Evolutionary conservation across 2,329 filamentous ascomycete genomes (phyloP).

Genomic region (Talaromyces funiculosus): DNA sequence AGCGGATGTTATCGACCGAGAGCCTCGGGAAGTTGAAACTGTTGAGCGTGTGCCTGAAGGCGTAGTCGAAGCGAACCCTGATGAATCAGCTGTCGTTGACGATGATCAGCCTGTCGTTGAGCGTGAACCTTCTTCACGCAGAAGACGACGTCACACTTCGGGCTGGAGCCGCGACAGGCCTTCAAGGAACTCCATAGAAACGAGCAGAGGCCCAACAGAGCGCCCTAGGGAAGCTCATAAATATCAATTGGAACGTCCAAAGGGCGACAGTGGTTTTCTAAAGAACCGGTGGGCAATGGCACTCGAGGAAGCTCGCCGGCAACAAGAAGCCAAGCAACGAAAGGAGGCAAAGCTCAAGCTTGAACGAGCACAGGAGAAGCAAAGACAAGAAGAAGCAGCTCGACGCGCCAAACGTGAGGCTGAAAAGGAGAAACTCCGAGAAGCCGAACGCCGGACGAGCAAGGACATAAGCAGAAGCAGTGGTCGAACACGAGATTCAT

Average conservation of each 20-base stretch:
- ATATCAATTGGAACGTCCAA: slow-evolving; percentile 26
- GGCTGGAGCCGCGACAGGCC: slow-evolving; percentile 28
- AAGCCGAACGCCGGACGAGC: slow-evolving; percentile 2
- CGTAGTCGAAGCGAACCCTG: background rate
- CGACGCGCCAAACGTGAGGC: slow-evolving; percentile 7
- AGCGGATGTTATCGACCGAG: slow-evolving; percentile 1
- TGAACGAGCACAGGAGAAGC: slow-evolving; percentile 19
- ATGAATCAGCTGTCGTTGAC: slow-evolving; percentile 14
- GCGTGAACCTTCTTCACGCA: slow-evolving; percentile 19
- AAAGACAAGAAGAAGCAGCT: slow-evolving; percentile 16
- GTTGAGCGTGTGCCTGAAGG: slow-evolving; percentile 12
- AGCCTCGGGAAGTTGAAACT: slow-evolving; percentile 11
- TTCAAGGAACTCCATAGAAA: slow-evolving; percentile 30
- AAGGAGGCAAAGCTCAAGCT: slow-evolving; percentile 28
- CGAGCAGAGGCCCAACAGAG: slow-evolving; percentile 18
- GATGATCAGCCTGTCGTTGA: slow-evolving; percentile 11
- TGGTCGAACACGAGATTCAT: slow-evolving; percentile 17
- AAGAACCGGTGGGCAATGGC: slow-evolving; percentile 31
- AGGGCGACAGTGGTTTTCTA: slow-evolving; percentile 28
- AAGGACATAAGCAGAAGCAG: slow-evolving; percentile 9
- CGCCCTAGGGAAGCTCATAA: background rate
- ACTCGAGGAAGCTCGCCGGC: slow-evolving; percentile 32
- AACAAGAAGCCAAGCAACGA: slow-evolving; percentile 29
- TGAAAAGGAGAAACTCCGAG: slow-evolving; percentile 15
- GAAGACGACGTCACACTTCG: slow-evolving; percentile 26